A percentile compares a stretch with the other conserved stretches of the same genome.
phyloP scores from a whole-genome alignment of 352 stramenopile species.

The Peronosclerospora sorghi region DNA sequence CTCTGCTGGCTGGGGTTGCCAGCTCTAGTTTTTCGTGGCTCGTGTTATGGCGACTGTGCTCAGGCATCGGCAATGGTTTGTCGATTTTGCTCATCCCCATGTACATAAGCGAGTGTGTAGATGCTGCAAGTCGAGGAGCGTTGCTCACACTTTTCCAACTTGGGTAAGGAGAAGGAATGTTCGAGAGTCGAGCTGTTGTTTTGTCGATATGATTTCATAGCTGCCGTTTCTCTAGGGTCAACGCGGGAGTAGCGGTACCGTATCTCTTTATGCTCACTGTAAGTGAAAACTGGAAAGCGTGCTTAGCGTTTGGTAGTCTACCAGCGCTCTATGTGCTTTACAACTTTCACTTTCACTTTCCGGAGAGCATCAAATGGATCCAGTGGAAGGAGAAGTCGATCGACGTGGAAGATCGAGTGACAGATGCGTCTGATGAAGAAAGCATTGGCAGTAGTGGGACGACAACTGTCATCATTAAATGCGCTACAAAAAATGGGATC shows the following conservation, averaged over 20 bases:
- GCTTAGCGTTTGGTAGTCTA: conserved; percentile 54
- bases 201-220: background rate
- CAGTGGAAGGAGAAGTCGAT: conserved; percentile 52
- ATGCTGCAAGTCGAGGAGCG: conserved; percentile 41
- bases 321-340: conserved; percentile 70
- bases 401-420: conserved; percentile 32
- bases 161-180: conserved; percentile 27
- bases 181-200: background rate
- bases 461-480: conserved; percentile 6
- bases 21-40: conserved; percentile 52
- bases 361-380: conserved; percentile 71
- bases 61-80: conserved; percentile 69
- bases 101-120: conserved; percentile 81
- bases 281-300: conserved; percentile 69
- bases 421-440: conserved; percentile 21
- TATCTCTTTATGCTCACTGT: conserved; percentile 77
- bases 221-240: conserved; percentile 32
- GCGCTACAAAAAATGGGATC: conserved; percentile 9
- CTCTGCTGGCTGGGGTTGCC: conserved; percentile 38
- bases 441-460: conserved; percentile 13
- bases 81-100: conserved; percentile 82
- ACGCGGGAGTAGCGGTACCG: conserved; percentile 58
- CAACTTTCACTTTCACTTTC: conserved; percentile 61
- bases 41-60: conserved; percentile 57
- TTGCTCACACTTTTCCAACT: conserved; percentile 78